phyloP scores from a whole-genome alignment of 2,329 filamentous ascomycete genomes.

The Penicillium griseofulvum region DNA sequence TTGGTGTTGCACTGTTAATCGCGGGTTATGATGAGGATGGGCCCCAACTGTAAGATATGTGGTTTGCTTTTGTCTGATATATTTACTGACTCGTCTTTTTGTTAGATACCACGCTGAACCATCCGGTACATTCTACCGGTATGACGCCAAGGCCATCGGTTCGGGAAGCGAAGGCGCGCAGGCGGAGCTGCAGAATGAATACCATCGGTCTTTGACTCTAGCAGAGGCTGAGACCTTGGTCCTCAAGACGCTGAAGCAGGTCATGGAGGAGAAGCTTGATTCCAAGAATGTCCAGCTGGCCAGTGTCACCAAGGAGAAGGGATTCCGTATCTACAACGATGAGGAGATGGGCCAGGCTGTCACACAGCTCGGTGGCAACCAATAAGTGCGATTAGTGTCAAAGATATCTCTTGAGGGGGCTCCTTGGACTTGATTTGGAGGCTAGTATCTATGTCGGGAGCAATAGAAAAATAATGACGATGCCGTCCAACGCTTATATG shows the following conservation, averaged over 20 bases:
- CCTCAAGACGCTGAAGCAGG: slow-evolving; percentile 97
- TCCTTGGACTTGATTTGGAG: slow-evolving; percentile 14
- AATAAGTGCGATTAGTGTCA: slow-evolving; percentile 27
- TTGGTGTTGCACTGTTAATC: slow-evolving; percentile 94
- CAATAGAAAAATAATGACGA: slow-evolving; percentile 32
- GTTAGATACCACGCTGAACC: slow-evolving; percentile 89
- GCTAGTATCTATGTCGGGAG: slow-evolving; percentile 19
- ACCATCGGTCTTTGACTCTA: slow-evolving; percentile 95
- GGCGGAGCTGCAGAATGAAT: slow-evolving; percentile 97
- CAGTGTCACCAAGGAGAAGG: slow-evolving; percentile 95
- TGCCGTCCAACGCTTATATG: slow-evolving; percentile 22
- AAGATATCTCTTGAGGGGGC: slow-evolving; percentile 11
- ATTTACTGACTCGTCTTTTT: slow-evolving; percentile 1
- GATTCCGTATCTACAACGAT: slow-evolving; percentile 97
- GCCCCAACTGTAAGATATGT: slow-evolving; percentile 68
- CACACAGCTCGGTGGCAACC: slow-evolving; percentile 58
- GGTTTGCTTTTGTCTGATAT: background rate
- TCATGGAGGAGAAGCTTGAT: slow-evolving; percentile 99
- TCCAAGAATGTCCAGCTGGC: slow-evolving; percentile 98
- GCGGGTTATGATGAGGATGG: slow-evolving; percentile 97
- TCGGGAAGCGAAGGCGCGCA: slow-evolving; percentile 96
- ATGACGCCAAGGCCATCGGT: slow-evolving; percentile 98
- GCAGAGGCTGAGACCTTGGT: slow-evolving; percentile 91
- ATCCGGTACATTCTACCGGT: slow-evolving; percentile 96
- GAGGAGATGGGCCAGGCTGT: slow-evolving; percentile 96